Evolutionary conservation across 2,329 filamentous ascomycete genomes (phyloP).

Genomic region (Didymella pinodella): DNA sequence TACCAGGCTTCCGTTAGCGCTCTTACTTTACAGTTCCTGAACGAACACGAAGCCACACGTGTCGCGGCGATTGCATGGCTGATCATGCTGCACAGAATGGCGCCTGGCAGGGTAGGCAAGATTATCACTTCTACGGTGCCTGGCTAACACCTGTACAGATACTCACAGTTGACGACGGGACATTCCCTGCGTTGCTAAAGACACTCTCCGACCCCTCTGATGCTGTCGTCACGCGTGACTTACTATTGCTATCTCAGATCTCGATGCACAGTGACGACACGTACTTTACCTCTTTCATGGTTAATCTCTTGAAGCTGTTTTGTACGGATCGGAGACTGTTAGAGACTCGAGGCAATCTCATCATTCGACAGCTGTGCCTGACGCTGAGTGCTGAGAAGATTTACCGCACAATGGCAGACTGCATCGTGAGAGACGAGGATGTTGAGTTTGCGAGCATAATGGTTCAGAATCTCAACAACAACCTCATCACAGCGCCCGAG

Average conservation of each 20-base stretch:
- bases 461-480: conserved; percentile 99
- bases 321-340: conserved; percentile 90
- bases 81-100: conserved; percentile 96
- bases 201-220: conserved; percentile 95
- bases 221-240: conserved; percentile 91
- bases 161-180: conserved; percentile 94
- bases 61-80: conserved; percentile 95
- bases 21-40: conserved; percentile 89
- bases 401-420: conserved; percentile 93
- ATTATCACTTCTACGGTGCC: background rate
- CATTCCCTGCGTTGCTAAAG: conserved; percentile 94
- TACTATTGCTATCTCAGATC: conserved; percentile 93
- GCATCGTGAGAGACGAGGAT: conserved; percentile 96
- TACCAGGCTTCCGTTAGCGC: conserved; percentile 95
- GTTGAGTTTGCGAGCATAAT: conserved; percentile 99
- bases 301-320: conserved; percentile 92
- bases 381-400: conserved; percentile 94
- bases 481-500: conserved; percentile 96
- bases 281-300: conserved; percentile 98
- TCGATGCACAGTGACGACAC: conserved; percentile 96
- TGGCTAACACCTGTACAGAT: conserved; percentile 44
- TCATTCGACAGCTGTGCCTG: conserved; percentile 92
- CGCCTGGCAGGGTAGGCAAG: conserved; percentile 77
- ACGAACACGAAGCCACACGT: conserved; percentile 94
- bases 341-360: conserved; percentile 92